Evolutionary conservation across 768 basidiomycete genomes (phyloP), one percentile per base, ranked within the genome.

Genomic region (Lentinula detonsa): DNA sequence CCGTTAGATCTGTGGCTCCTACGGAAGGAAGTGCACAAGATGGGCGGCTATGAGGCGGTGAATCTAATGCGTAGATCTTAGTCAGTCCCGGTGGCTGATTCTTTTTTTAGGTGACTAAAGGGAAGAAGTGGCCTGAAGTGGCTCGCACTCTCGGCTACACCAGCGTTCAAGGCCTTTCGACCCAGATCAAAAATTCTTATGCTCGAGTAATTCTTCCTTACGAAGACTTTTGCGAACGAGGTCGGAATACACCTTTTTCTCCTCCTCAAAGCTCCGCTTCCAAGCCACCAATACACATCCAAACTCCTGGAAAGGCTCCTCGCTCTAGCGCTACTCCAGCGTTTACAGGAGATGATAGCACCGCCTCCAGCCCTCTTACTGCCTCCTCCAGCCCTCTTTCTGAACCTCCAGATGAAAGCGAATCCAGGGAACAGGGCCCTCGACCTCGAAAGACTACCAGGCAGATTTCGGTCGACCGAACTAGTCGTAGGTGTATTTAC

Each of bases 191-290:
- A 77, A 87, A 85, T 67, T 92, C 95, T 4, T 99, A 96, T 73
- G 82, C 81, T 61, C 85, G 90, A 59, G 91, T 99, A 69, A 91
- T 99, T 66, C 82, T 94, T 48, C 97, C 97, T n/a, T 99, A 93
- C 68, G 96, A 98, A 68, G 85, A 91, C 67, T 98, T 93, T 71
- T 88, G 86, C 61, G 84, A 88, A 52, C 83, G 86, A 53, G 90
- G 87, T 49, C 83, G 85, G 62, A 87, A 84, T 67, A 86, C 86
- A 34, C 84, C 88, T 21, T 69, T 72, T 7, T 60, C 61, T 4
- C 57, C 63, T 42, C 61, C 64, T 16, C 56, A 55, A 39, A 37
- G 16, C 34, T 57, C 55, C 28, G 21, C 18, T 23, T 10, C 46
- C 42, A 59, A 50, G 21, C 40, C 48, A 11, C n/a, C 46, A 11